These are phyloP conservation scores for Agapanthus africanus DNA, from an alignment of 106 monocot genomes.

Conservation along the genomic window DNA sequence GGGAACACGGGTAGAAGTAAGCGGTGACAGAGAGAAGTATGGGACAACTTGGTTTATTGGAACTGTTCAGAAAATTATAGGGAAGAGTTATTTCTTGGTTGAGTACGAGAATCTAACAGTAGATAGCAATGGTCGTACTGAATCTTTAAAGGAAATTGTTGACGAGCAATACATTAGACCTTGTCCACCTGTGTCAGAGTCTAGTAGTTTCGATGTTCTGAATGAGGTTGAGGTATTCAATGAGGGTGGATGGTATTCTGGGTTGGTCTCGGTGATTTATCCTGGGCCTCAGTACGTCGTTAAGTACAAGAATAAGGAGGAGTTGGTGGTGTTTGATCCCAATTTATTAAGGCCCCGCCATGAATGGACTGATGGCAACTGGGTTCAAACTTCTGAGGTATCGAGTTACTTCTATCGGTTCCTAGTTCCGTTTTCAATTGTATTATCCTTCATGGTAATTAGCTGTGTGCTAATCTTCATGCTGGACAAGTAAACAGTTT, in stretches of 20 bases:
- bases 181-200: neutral
- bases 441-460: neutral
- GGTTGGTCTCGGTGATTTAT: slow-evolving; percentile 7
- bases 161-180: slow-evolving; percentile 28
- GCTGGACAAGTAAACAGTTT: neutral
- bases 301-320: neutral
- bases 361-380: slow-evolving; percentile 22
- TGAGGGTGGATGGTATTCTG: slow-evolving; percentile 22
- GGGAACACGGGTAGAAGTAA: slow-evolving; percentile 37
- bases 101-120: slow-evolving; percentile 15
- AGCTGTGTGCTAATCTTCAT: too few species aligned
- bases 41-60: slow-evolving; percentile 30
- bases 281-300: slow-evolving; percentile 16
- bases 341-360: slow-evolving; percentile 13
- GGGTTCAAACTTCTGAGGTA: slow-evolving; percentile 19
- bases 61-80: slow-evolving; percentile 19
- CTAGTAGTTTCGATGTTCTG: neutral
- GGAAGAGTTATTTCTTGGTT: slow-evolving; percentile 17
- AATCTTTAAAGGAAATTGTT: slow-evolving; percentile 23
- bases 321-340: slow-evolving; percentile 10
- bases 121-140: neutral
- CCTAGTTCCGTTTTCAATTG: neutral
- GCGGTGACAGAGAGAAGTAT: slow-evolving; percentile 11
- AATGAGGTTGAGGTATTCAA: slow-evolving; percentile 29
- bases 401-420: neutral